Evolutionary conservation across 169 alveolate species (phyloP).

Genomic region (Babesia bigemina): DNA sequence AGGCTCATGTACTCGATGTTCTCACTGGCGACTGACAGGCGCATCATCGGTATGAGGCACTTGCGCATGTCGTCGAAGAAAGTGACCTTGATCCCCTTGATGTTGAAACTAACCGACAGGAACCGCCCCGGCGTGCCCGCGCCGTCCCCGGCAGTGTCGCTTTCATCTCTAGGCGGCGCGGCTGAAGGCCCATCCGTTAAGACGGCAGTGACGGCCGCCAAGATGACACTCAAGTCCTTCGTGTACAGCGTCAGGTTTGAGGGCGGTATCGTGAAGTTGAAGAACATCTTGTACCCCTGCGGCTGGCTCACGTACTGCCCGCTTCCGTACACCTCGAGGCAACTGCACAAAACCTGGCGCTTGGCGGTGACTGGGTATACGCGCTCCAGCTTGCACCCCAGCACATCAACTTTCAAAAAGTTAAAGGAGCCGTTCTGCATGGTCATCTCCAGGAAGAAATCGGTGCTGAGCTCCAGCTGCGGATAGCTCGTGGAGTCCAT

Average conservation of each 20-base stretch:
- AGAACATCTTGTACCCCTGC: conserved; percentile 59
- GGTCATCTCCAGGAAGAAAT: conserved; percentile 62
- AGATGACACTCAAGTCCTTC: conserved; percentile 53
- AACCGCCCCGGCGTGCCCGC: conserved; percentile 51
- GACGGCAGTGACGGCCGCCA: conserved; percentile 47
- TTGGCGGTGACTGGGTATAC: conserved; percentile 60
- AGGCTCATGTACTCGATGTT: conserved; percentile 49
- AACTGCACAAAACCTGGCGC: conserved; percentile 48
- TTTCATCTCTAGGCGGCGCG: conserved; percentile 27
- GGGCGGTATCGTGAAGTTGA: conserved; percentile 58
- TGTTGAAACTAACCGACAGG: conserved; percentile 64
- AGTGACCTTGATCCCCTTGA: conserved; percentile 76
- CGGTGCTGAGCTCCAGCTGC: conserved; percentile 67
- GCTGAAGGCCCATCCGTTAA: conserved; percentile 59
- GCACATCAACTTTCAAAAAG: conserved; percentile 47
- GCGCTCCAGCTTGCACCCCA: conserved; percentile 58
- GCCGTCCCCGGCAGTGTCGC: conserved; percentile 15
- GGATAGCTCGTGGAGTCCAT: conserved; percentile 68
- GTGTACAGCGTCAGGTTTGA: conserved; percentile 53
- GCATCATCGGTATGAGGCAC: conserved; percentile 80
- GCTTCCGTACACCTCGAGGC: conserved; percentile 50
- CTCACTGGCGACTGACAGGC: conserved; percentile 68
- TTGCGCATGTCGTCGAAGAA: conserved; percentile 81
- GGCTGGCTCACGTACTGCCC: conserved; percentile 56
- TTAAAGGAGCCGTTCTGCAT: conserved; percentile 44